These are phyloP conservation scores for Dissoconium aciculare DNA, from an alignment of 2,329 filamentous ascomycete genomes.

Conservation along the genomic window DNA sequence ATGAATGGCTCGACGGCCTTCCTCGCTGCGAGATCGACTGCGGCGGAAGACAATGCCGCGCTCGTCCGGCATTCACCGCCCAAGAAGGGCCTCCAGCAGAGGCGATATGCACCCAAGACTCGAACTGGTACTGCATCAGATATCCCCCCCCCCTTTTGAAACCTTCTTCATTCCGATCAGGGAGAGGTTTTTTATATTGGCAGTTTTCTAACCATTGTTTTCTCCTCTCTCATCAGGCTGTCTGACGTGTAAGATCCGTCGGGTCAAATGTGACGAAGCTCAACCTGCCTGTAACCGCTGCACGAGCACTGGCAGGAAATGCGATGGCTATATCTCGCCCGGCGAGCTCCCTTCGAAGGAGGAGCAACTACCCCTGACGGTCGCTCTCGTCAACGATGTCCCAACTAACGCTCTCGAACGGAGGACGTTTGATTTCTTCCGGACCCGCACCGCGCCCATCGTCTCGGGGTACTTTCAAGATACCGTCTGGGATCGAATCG, in stretches of 20 bases:
- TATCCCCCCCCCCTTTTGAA: not conserved
- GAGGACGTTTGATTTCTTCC: slow-evolving; percentile 20
- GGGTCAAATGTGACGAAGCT: slow-evolving; percentile 43
- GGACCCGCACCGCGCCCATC: slow-evolving; percentile 14
- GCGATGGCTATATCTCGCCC: slow-evolving; percentile 37
- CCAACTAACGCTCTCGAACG: slow-evolving; percentile 16
- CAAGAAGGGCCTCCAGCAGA: too few species aligned
- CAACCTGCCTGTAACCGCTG: slow-evolving; percentile 41
- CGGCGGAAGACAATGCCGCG: too few species aligned
- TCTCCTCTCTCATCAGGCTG: too few species aligned
- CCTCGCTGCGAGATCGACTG: too few species aligned
- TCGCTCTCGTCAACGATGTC: slow-evolving; percentile 12
- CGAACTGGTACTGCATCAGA: slow-evolving; percentile 12
- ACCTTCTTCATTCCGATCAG: too few species aligned
- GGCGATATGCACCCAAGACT: slow-evolving; percentile 14
- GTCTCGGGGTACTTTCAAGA: slow-evolving; percentile 21
- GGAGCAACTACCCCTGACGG: slow-evolving; percentile 9
- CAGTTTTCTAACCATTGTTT: too few species aligned
- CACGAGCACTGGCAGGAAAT: slow-evolving; percentile 40
- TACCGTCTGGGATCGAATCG: slow-evolving; percentile 16
- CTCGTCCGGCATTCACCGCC: too few species aligned
- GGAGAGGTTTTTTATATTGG: too few species aligned
- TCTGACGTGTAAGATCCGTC: slow-evolving; percentile 33
- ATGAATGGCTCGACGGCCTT: too few species aligned
- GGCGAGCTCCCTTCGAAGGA: slow-evolving; percentile 7